These are phyloP conservation scores for Ocimum tenuiflorum DNA, from an alignment of 257 asterid genomes.

Conservation along the genomic window DNA sequence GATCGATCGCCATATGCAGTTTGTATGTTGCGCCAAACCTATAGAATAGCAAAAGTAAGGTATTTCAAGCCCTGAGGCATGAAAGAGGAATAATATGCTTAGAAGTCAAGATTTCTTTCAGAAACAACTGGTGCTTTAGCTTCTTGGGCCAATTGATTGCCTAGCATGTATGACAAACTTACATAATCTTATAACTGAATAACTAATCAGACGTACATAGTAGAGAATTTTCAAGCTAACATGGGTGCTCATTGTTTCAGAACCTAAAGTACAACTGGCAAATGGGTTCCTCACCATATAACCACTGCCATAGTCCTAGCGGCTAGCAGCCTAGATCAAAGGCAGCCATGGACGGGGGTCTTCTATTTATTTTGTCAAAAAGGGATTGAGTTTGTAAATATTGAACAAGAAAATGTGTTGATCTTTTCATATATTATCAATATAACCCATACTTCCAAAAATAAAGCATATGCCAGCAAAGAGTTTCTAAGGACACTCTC, in stretches of 20 bases:
- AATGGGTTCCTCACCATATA: neutral
- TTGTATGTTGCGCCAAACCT: constrained; percentile 79
- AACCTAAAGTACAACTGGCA: neutral
- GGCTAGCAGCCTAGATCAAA: neutral
- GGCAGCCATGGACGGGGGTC: neutral
- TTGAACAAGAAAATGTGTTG: neutral
- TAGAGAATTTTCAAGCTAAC: neutral
- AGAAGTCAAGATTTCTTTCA: constrained; percentile 1
- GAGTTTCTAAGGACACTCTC: neutral
- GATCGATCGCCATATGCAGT: constrained; percentile 62
- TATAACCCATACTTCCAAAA: neutral
- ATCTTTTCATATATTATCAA: neutral
- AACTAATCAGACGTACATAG: neutral
- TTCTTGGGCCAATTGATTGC: neutral
- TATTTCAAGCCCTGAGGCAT: neutral
- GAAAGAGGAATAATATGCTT: neutral
- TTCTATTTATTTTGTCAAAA: neutral
- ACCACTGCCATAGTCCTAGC: neutral
- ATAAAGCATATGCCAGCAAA: neutral
- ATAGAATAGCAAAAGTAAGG: constrained; percentile 14
- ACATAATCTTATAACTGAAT: neutral
- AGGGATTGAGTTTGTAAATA: neutral
- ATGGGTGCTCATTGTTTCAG: neutral
- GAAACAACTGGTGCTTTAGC: neutral
- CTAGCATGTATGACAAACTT: neutral